Conservation (phyloP, 2,329 filamentous ascomycete species). For the Penicillium corylophilum region DNA sequence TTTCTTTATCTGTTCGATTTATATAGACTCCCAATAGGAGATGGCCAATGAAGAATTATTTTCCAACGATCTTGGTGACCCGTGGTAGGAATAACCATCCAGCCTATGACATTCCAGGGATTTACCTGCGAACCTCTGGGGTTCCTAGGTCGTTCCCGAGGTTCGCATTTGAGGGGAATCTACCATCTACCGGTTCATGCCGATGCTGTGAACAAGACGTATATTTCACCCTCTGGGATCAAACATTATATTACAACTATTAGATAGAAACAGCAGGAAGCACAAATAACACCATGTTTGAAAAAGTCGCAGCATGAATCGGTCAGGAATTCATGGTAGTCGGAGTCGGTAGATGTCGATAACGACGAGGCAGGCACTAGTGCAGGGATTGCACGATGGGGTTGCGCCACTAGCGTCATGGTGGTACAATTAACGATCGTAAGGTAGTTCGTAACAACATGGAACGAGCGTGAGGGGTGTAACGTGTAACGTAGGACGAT, state of each 20-base stretch:
- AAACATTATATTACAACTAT: slow-evolving; percentile 27
- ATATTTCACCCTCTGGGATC: neutral
- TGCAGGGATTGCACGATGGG: neutral
- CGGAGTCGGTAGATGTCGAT: neutral
- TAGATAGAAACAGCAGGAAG: slow-evolving; percentile 6
- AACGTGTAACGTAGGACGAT: neutral
- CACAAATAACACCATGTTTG: slow-evolving; percentile 1
- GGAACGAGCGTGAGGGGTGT: slow-evolving; percentile 15
- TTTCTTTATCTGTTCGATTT: slow-evolving; percentile 13
- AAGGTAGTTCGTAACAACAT: slow-evolving; percentile 21
- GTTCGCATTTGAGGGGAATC: neutral
- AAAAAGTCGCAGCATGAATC: slow-evolving; percentile 9
- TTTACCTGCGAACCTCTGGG: neutral
- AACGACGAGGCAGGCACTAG: neutral
- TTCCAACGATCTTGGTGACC: slow-evolving; percentile 1
- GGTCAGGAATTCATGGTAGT: slow-evolving; percentile 14
- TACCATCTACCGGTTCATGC: neutral
- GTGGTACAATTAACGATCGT: slow-evolving; percentile 23
- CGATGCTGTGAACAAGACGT: neutral
- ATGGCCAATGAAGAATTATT: slow-evolving; percentile 16
- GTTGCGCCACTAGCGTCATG: neutral
- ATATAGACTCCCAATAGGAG: slow-evolving; percentile 21
- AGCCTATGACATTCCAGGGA: neutral
- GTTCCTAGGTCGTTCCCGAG: neutral
- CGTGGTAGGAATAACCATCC: neutral